These are phyloP conservation scores for Fusarium nodosum DNA, from an alignment of 2,329 filamentous ascomycete species.

Conservation along the genomic window DNA sequence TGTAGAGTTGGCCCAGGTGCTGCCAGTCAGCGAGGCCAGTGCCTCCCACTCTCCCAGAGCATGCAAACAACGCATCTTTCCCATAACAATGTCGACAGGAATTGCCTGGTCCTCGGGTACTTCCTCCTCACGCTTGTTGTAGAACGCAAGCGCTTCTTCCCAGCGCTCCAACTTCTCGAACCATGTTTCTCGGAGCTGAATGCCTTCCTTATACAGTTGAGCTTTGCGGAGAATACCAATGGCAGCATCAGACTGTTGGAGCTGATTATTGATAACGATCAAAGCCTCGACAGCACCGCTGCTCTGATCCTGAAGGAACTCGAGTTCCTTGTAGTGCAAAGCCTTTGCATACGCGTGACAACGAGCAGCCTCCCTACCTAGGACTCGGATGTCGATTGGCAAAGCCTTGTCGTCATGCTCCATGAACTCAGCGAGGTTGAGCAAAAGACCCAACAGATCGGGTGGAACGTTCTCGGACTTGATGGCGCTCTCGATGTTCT, in stretches of 20 bases:
- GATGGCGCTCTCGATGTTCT: slow-evolving; percentile 94
- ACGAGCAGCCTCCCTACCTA: slow-evolving; percentile 94
- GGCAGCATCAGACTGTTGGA: slow-evolving; percentile 97
- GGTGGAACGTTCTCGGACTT: slow-evolving; percentile 96
- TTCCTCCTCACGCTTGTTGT: slow-evolving; percentile 85
- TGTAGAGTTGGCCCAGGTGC: slow-evolving; percentile 92
- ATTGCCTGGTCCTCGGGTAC: slow-evolving; percentile 67
- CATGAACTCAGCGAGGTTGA: slow-evolving; percentile 99
- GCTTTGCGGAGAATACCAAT: slow-evolving; percentile 98
- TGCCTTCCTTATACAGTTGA: slow-evolving; percentile 91
- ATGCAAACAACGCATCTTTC: slow-evolving; percentile 98
- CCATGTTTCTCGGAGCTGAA: slow-evolving; percentile 97
- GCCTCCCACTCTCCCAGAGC: slow-evolving; percentile 98
- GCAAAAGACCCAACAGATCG: slow-evolving; percentile 90
- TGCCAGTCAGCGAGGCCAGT: slow-evolving; percentile 87
- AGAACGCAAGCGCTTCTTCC: slow-evolving; percentile 95
- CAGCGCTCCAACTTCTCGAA: slow-evolving; percentile 98
- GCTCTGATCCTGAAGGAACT: slow-evolving; percentile 98
- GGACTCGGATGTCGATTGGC: slow-evolving; percentile 94
- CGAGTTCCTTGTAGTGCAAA: slow-evolving; percentile 97
- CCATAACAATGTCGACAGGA: slow-evolving; percentile 97
- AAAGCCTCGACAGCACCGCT: slow-evolving; percentile 94
- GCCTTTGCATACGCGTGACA: slow-evolving; percentile 99
- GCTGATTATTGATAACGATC: slow-evolving; percentile 99
- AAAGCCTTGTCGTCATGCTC: slow-evolving; percentile 99